Percentiles rank a stretch among this genome's conserved stretches.
Evolutionary conservation across 140 eudicot genomes (phyloP).

Genomic region (Flaveria floridana): DNA sequence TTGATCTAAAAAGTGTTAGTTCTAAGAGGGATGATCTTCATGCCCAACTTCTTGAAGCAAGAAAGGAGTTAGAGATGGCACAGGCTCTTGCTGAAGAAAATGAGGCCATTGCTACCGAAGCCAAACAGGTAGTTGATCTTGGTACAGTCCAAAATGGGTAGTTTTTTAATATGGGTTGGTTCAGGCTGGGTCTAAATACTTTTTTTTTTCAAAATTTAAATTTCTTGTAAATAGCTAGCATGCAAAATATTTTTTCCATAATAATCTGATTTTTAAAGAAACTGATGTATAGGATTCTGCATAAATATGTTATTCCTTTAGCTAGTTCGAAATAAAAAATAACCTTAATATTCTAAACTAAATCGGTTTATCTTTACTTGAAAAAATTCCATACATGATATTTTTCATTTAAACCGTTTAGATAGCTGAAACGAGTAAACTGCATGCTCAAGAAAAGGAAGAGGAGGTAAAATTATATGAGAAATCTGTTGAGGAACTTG

Average conservation of each 20-base stretch:
- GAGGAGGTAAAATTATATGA: conserved; percentile 85
- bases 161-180: not conserved
- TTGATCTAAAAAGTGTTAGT: conserved; percentile 45
- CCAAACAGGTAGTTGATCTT: conserved; percentile 62
- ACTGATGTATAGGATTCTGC: no score
- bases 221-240: no score
- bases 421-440: conserved; percentile 64
- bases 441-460: conserved; percentile 74
- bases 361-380: conserved; percentile 1
- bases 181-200: not conserved
- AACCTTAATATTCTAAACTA: not conserved
- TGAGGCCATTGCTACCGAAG: conserved; percentile 73
- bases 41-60: conserved; percentile 41
- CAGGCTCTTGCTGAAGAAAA: conserved; percentile 75
- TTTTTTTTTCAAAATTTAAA: no score
- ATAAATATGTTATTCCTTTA: no score
- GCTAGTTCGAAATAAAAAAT: not conserved
- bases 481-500: conserved; percentile 82
- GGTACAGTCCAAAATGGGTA: not conserved
- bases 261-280: no score
- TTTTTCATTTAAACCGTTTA: conserved; percentile 25
- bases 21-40: conserved; percentile 53
- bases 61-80: conserved; percentile 74
- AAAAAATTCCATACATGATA: conserved; percentile 6
- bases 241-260: no score